These are phyloP conservation scores for Brassica napus DNA, from an alignment of 345 rosid genomes.

Conservation along the genomic window DNA sequence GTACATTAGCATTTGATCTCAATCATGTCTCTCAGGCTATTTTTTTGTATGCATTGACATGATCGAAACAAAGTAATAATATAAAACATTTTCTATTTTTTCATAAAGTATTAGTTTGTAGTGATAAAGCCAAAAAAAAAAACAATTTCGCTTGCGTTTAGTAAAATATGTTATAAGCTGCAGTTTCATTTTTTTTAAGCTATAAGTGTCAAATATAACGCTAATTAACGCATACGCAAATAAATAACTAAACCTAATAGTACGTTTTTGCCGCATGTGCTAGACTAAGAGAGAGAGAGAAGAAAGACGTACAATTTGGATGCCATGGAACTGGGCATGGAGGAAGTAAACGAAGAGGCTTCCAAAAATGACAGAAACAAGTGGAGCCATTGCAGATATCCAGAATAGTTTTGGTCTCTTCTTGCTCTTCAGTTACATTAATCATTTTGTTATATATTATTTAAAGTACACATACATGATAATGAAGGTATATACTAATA, in stretches of 20 bases:
- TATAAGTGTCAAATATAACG: neutral
- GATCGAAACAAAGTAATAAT: neutral
- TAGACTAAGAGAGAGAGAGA: neutral
- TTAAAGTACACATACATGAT: neutral
- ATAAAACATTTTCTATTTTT: neutral
- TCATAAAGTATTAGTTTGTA: neutral
- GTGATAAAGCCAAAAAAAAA: neutral
- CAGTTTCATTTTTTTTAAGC: neutral
- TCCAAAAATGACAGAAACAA: slow-evolving; percentile 74
- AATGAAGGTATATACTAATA: neutral
- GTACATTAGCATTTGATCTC: neutral
- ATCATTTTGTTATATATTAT: neutral
- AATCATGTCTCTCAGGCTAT: neutral
- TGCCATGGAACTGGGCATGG: slow-evolving; percentile 76
- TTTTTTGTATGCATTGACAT: neutral
- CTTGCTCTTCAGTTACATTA: slow-evolving; percentile 59
- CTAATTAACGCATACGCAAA: too few relatives aligned
- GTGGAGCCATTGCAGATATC: slow-evolving; percentile 92
- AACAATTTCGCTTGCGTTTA: neutral
- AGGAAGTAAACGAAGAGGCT: slow-evolving; percentile 74
- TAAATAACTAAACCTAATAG: neutral
- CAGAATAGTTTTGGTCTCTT: slow-evolving; percentile 75
- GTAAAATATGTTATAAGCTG: neutral
- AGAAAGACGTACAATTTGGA: slow-evolving; percentile 55
- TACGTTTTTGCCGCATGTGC: neutral